Base-by-base conservation (phyloP, 2,329 filamentous ascomycete genomes). In the Ophiostoma angusticollis region DNA sequence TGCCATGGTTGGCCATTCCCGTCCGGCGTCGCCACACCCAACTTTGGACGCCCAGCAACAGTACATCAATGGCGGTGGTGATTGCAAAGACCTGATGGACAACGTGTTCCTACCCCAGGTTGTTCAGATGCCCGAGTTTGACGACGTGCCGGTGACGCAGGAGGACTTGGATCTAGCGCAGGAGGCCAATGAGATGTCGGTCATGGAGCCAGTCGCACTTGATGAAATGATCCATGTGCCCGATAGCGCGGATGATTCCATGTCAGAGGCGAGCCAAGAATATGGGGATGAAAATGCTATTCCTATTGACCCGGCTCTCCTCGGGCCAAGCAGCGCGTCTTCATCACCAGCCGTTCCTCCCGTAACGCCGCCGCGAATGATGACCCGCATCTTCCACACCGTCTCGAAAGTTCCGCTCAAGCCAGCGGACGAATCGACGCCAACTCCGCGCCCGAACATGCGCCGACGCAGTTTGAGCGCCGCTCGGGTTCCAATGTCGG, bases 331-430 rank as follows among this genome's bases (percentile, higher is more conserved):
- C 14, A 11, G 11, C 13, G 13, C 34, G 23, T 43, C n/a, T n/a
- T n/a, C n/a, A n/a, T n/a, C 39, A 43, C 53, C 42, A 25, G 53
- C 40, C 29, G 55, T 61, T 2, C 54, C 56, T 3, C 72, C 72
- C 2, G 59, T 65, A 7, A 82, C 78, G 1, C 78, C 78, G 0
- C 59, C 67, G 35, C 68, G 72, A 13, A 58, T 60, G 0, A 50
- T 65, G n/a, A 60, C 57, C n/a, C 64, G 66, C 40, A 63, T 68
- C n/a, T 72, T 80, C 45, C 74, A 82, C 55, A 87, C 83, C 0
- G 76, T 83, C 0, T 82, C 79, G 19, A 87, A 86, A 58, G 74
- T 87, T 5, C 81, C 82, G 2, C 60, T 87, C 29, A 84, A 84
- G 56, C 65, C 75, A 4, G 76, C 77, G 18, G 79, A 74, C 50